A percentile compares a stretch with the other conserved stretches of the same genome.
phyloP scores from a whole-genome alignment of 176 grass and related monocot species.

The Lolium multiflorum region DNA sequence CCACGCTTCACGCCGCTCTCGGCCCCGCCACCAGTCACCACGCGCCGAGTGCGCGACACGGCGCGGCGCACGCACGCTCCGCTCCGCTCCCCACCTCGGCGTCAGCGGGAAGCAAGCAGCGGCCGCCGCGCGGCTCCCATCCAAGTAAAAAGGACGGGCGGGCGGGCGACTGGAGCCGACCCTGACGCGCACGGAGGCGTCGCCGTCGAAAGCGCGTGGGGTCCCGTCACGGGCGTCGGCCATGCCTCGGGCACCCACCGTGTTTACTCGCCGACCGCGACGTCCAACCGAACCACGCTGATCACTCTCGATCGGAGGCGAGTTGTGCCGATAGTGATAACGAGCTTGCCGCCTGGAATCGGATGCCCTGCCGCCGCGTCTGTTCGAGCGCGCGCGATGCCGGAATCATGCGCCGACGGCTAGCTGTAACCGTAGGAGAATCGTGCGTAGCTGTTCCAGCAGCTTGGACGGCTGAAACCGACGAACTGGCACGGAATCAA shows the following conservation, averaged over 20 bases:
- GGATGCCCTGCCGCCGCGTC: conserved; percentile 21
- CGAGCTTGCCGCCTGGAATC: conserved; percentile 10
- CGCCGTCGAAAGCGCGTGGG: conserved; percentile 4
- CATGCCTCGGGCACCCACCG: neutral
- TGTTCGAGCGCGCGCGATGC: neutral
- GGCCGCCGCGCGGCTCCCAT: neutral
- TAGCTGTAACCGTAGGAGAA: neutral
- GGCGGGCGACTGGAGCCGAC: neutral
- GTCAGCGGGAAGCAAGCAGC: neutral
- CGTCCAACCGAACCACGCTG: conserved; percentile 32
- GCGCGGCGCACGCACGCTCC: neutral
- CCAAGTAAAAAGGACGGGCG: neutral
- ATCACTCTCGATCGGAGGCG: neutral
- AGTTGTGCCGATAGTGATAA: neutral
- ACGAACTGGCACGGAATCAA: neutral
- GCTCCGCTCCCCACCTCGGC: neutral
- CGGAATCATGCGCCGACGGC: neutral
- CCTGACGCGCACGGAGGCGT: conserved; percentile 11
- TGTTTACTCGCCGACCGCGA: conserved; percentile 35
- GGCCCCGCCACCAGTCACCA: neutral
- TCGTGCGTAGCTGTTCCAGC: neutral
- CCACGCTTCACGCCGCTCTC: conserved; percentile 3
- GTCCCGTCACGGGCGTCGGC: neutral
- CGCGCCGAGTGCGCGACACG: neutral
- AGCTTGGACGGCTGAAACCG: neutral